Evolutionary conservation across 1,139 yeast species (phyloP), one percentile per base, ranked within the genome.

Genomic region (Sugiyamaella pinicola): DNA sequence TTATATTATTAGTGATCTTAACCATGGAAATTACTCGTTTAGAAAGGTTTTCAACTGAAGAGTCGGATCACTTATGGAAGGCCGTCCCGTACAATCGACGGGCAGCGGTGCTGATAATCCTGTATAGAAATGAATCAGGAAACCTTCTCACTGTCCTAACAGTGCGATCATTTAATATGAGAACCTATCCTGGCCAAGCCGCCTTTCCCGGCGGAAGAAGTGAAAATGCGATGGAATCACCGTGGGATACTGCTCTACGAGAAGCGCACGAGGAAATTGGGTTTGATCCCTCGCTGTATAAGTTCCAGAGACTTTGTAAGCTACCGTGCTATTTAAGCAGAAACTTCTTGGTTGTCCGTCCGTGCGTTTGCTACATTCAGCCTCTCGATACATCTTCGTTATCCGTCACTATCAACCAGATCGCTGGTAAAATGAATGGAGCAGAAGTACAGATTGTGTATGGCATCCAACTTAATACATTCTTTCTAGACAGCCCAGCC

Each of bases 141-240:
- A 90, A 91, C 1, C 67, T 86, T 13, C 67, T 91, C 51, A 93
- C 86, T 31, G 75, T 88, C 1, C 67, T 88, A 47, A 87, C 96
- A 2, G 84, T 84, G 57, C 70, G 96, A 58, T 84, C 93, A 3
- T 76, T 85, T 47, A 76, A 77, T 49, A 74, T 89, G 57, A 74
- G 83, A 51, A 79, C 78, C 52, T 89, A 87, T 68, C 87, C 93
- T 0, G 96, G 96, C 2, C 95, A 89, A 65, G 83, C 87, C 5
- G 86, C 95, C 2, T 73, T 89, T n/a, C 96, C 96, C 3, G 96
- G 96, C 2, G 96, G 96, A 2, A 84, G 83, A 64, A 87, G 93
- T 5, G 96, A 89, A 66, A 34, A 28, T 22, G 81, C 77, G 0
- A 63, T 73, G 3, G 96, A 88, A 66, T 68, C 79, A 13, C 88